Evolutionary conservation across 768 basidiomycete species (phyloP).

Genomic region (Collybiopsis confluens): DNA sequence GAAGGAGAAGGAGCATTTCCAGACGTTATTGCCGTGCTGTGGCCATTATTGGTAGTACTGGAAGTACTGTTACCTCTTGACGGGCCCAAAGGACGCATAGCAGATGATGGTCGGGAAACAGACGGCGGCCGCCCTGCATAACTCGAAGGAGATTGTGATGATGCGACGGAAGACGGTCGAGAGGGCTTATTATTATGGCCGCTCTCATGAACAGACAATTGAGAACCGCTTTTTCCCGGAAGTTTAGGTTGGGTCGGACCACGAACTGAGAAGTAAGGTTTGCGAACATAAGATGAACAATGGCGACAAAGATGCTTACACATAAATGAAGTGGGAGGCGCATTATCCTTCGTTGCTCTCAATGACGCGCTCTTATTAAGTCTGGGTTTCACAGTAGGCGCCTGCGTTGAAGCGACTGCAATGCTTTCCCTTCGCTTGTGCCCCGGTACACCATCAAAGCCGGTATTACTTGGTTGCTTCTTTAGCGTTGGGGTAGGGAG

Average conservation of each 20-base stretch:
- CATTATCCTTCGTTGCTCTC: conserved; percentile 53
- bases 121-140: neutral
- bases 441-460: conserved; percentile 79
- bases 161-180: conserved; percentile 41
- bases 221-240: conserved; percentile 43
- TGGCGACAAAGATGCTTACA: conserved; percentile 41
- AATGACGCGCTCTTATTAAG: conserved; percentile 78
- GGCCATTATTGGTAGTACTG: neutral
- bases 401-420: conserved; percentile 59
- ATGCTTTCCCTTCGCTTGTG: conserved; percentile 79
- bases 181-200: conserved; percentile 20
- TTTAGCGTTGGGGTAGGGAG: conserved; percentile 36
- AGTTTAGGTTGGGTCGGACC: conserved; percentile 35
- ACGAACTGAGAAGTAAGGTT: conserved; percentile 37
- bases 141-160: conserved; percentile 15
- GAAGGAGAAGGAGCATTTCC: conserved; percentile 6
- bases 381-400: conserved; percentile 66
- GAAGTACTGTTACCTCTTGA: conserved; percentile 11
- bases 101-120: conserved; percentile 12
- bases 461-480: conserved; percentile 34
- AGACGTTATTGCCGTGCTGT: neutral
- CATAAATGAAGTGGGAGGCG: conserved; percentile 67
- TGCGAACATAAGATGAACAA: neutral
- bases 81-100: conserved; percentile 11
- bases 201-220: conserved; percentile 23